Conservation (phyloP, 2,329 filamentous ascomycete species). For the Juglanconis oblonga region DNA sequence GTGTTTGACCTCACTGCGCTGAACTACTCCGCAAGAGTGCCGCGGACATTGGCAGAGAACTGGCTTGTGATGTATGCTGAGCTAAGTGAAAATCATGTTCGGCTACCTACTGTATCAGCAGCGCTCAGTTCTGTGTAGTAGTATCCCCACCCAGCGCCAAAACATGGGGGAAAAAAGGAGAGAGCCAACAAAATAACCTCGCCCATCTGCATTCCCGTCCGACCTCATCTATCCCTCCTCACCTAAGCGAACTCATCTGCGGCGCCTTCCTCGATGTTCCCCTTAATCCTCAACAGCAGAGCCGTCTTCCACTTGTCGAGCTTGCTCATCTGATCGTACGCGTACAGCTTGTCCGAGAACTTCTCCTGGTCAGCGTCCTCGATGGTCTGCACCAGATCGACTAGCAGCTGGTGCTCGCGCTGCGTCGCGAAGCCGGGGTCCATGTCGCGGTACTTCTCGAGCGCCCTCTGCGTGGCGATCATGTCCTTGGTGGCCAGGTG, state of each 20-base stretch:
- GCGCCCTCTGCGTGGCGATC: slow-evolving; percentile 73
- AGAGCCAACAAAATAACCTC: neutral
- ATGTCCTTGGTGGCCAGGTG: slow-evolving; percentile 72
- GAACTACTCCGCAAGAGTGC: no score
- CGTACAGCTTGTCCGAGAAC: slow-evolving; percentile 82
- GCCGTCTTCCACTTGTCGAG: slow-evolving; percentile 97
- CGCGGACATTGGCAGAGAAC: no score
- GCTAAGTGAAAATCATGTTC: neutral
- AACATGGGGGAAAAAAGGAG: neutral
- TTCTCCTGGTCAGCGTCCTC: slow-evolving; percentile 76
- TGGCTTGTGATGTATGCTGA: neutral
- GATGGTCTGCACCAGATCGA: slow-evolving; percentile 72
- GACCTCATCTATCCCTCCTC: neutral
- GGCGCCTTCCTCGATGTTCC: slow-evolving; percentile 62
- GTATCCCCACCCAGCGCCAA: neutral
- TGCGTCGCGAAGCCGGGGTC: slow-evolving; percentile 75
- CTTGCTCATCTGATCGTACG: slow-evolving; percentile 89
- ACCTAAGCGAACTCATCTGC: slow-evolving; percentile 35
- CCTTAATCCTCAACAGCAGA: slow-evolving; percentile 78
- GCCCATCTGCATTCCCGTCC: no score
- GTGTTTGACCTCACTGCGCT: no score
- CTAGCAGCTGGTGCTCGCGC: slow-evolving; percentile 77
- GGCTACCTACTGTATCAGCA: neutral
- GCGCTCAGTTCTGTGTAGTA: neutral
- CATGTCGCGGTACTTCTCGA: slow-evolving; percentile 78